Evolutionary conservation across 2,329 filamentous ascomycete genomes (phyloP).

Genomic region (Blastomyces gilchristii): DNA sequence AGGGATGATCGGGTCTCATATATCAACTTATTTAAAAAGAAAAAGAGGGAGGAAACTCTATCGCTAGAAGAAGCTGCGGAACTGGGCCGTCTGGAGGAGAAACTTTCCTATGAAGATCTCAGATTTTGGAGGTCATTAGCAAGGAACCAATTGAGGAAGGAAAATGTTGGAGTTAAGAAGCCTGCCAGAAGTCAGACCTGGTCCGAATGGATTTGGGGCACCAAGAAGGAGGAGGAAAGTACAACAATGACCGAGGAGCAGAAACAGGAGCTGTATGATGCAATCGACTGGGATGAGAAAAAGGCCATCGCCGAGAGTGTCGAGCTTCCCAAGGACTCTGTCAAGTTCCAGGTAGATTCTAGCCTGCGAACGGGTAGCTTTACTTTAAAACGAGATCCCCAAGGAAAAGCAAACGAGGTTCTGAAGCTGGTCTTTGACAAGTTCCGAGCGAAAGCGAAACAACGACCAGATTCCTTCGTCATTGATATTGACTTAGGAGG

Average conservation of each 20-base stretch:
- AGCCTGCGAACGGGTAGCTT: slow-evolving; percentile 95
- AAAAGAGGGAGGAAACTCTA: slow-evolving; percentile 61
- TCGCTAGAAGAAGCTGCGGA: slow-evolving; percentile 60
- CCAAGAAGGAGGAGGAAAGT: slow-evolving; percentile 62
- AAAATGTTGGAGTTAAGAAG: slow-evolving; percentile 74
- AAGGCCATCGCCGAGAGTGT: slow-evolving; percentile 76
- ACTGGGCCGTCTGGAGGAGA: slow-evolving; percentile 68
- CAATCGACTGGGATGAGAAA: slow-evolving; percentile 98
- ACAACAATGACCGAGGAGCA: slow-evolving; percentile 91
- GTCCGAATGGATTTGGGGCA: slow-evolving; percentile 85
- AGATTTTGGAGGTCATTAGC: slow-evolving; percentile 95
- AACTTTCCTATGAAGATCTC: slow-evolving; percentile 86
- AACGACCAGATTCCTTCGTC: slow-evolving; percentile 82
- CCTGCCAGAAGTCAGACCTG: slow-evolving; percentile 66
- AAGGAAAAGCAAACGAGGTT: slow-evolving; percentile 67
- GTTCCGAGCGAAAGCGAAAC: slow-evolving; percentile 80
- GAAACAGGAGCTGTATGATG: slow-evolving; percentile 89
- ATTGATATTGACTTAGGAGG: slow-evolving; percentile 84
- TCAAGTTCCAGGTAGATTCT: slow-evolving; percentile 87
- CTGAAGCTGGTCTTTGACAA: slow-evolving; percentile 88
- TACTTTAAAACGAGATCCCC: slow-evolving; percentile 75
- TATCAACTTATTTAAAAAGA: slow-evolving; percentile 93
- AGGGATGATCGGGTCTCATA: slow-evolving; percentile 82
- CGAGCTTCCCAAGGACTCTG: slow-evolving; percentile 77
- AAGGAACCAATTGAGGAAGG: slow-evolving; percentile 87